Base-by-base conservation (phyloP, 2,329 filamentous ascomycete genomes). In the Pleurostoma richardsiae region DNA sequence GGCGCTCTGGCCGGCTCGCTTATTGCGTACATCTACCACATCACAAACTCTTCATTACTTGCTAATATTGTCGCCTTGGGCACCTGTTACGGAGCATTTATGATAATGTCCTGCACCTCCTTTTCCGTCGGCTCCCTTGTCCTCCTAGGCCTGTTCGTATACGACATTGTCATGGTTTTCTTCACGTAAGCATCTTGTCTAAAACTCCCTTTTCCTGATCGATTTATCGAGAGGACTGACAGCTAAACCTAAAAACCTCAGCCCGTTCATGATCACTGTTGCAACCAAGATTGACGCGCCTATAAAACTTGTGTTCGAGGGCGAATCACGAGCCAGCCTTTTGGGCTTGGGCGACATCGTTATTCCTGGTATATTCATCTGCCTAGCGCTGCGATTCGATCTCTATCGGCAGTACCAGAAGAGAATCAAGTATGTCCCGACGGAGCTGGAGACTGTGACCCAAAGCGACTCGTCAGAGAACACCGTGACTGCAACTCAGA, bases 261-360 rank as follows among this genome's bases (percentile, higher is more conserved):
- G 82, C 0, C 88, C 88, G 0, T 83, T 88, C 61, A 94, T 94
- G 88, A 75, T 91, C 5, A 88, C 86, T 0, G 88, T 99, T 6
- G 94, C 92, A 10, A 95, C 86, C 6, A 86, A 85, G 39, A 73
- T 99, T 29, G 92, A 99, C 55, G 88, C 92, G 0, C 94, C 92
- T 0, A 94, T 96, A 64, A 97, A 96, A 63, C 79, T 99, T 6
- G 77, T 94, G 4, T 95, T 96, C 52, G 65, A 73, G 27, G 69
- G 73, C 2, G 84, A 87, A 2, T 77, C 79, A n/a, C 83, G 85
- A 28, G 69, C 73, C 29, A 80, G 88, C 45, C 95, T 97, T 79
- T 82, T 99, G 6, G 92, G 92, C 0, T 76, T 97, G 0, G 92
- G 92, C n/a, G 92, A 99, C 60, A 88, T 99, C 48, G 88, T 96